phyloP scores from a whole-genome alignment of 306 rosid species.

The Rosa persica region DNA sequence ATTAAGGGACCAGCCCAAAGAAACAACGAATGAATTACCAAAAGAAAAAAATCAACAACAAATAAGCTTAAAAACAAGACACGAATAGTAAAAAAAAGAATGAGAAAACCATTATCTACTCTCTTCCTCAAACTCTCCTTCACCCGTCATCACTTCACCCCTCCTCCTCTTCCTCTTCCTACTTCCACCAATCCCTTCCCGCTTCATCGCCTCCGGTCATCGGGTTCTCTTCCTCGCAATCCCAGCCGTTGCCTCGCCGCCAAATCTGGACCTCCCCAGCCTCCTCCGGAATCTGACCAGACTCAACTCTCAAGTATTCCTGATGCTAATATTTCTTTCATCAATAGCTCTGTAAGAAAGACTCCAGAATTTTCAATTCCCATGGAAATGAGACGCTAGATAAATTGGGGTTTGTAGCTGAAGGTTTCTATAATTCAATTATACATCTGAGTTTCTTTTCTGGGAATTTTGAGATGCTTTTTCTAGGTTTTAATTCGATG shows the following conservation, averaged over 20 bases:
- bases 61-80: too few species aligned
- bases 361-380: not conserved
- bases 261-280: conserved; percentile 25
- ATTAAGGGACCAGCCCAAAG: too few species aligned
- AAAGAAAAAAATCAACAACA: too few species aligned
- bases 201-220: conserved; percentile 28
- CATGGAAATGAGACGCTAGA: not conserved
- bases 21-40: too few species aligned
- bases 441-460: too few species aligned
- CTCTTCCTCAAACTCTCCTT: conserved; percentile 7
- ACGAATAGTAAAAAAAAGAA: too few species aligned
- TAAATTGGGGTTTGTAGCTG: not conserved
- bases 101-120: not conserved
- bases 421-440: not conserved
- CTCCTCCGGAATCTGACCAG: conserved; percentile 51
- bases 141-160: conserved; percentile 8
- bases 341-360: too few species aligned
- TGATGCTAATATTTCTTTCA: not conserved
- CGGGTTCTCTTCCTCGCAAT: conserved; percentile 28
- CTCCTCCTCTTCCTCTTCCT: not conserved
- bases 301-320: conserved; percentile 37
- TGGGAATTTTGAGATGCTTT: too few species aligned
- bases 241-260: conserved; percentile 46
- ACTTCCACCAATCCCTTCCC: conserved; percentile 20
- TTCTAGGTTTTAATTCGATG: too few species aligned